Conservation (phyloP, 2,329 filamentous ascomycete genomes). For the Xylaria sp. region DNA sequence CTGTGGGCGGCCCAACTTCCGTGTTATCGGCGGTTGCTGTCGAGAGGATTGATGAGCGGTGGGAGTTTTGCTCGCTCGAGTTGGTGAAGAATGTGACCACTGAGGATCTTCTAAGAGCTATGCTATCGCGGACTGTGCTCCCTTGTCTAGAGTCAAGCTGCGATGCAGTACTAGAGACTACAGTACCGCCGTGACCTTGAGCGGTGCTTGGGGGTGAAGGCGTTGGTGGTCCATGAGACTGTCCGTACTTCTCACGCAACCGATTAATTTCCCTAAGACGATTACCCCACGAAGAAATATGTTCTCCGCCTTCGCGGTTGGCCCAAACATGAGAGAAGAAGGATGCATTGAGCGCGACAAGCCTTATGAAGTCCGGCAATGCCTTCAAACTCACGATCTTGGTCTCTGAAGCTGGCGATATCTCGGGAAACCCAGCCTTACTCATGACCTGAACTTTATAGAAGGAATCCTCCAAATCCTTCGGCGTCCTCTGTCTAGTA, state of each 20-base stretch:
- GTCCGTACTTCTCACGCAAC: constrained; percentile 75
- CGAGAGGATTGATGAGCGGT: constrained; percentile 68
- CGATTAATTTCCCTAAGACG: constrained; percentile 85
- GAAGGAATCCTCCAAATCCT: constrained; percentile 64
- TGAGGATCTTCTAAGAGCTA: constrained; percentile 64
- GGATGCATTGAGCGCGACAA: constrained; percentile 90
- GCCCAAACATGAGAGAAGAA: constrained; percentile 95
- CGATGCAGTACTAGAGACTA: constrained; percentile 48
- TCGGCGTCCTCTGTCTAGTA: constrained; percentile 53
- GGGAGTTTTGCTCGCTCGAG: constrained; percentile 65
- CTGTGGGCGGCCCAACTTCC: constrained; percentile 55
- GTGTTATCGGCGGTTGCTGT: constrained; percentile 65
- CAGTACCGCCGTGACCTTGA: constrained; percentile 49
- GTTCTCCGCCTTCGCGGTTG: constrained; percentile 78
- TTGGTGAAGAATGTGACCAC: constrained; percentile 72
- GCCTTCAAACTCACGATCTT: constrained; percentile 89
- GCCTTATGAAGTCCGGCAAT: constrained; percentile 84
- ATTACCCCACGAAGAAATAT: constrained; percentile 89
- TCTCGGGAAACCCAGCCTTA: constrained; percentile 87
- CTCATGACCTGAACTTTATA: constrained; percentile 92
- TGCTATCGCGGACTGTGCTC: constrained; percentile 67
- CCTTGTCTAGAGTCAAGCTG: constrained; percentile 55
- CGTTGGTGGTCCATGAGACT: constrained; percentile 44
- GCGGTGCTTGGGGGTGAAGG: constrained; percentile 49
- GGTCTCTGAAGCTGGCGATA: constrained; percentile 87